Evolutionary conservation across 768 basidiomycete genomes (phyloP), one percentile per base, ranked within the genome.

Genomic region (Suillus brevipes): DNA sequence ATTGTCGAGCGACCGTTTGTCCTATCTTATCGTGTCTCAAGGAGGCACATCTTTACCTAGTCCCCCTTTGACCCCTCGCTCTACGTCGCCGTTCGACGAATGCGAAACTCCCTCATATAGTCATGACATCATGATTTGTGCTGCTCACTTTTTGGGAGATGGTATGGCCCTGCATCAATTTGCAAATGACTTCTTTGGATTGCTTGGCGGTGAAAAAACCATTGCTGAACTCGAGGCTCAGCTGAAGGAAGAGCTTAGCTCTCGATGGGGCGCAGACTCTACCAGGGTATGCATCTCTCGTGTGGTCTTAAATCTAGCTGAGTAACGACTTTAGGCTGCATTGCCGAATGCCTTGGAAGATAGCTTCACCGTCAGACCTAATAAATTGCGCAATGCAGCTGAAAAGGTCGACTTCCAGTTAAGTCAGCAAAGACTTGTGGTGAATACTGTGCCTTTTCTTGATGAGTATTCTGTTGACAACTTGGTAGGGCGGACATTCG

Each of bases 111-210:
- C 28, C 43, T 69, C 63, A 56, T 74, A 62, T 38, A 74, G 84
- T 61, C 87, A 82, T 70, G 85, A 94, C 71, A 76, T 94, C 62
- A 78, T 92, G 66, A 83, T 95, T 57, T 89, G 88, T 67, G 88
- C 90, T 4, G 85, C 90, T 8, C 94, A 95, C 73, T 94, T 89
- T 74, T 75, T 94, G 56, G 92, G 92, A 23, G 94, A 95, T 72
- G 94, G 94, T 25, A 93, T 94, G 88, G 90, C 92, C 1, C 81
- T 94, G 20, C 92, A 94, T 75, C 82, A 85, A 65, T 90, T 89
- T 66, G 91, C 90, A 31, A 92, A 92, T 73, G 90, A 94, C 68
- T 87, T 94, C 72, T 89, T 94, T 73, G 74, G 78, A 20, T 78
- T 94, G 4, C 78, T 94, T 47, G 87, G 84, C 0, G 66, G 71